phyloP scores from a whole-genome alignment of 1,284 basidiomycete genomes.

The Earliella scabrosa region DNA sequence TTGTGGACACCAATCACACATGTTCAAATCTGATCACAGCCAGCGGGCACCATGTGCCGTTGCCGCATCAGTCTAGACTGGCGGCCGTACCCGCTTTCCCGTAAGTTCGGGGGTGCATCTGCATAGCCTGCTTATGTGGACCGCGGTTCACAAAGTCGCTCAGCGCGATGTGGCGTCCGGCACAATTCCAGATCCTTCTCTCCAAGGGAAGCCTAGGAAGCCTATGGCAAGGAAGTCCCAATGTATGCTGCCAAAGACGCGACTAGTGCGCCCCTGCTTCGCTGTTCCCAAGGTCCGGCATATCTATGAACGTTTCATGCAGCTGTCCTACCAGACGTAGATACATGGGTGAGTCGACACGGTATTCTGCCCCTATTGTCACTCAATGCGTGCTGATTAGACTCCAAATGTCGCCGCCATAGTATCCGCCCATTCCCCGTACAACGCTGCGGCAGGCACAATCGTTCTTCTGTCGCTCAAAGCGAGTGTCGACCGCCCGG shows the following conservation, averaged over 20 bases:
- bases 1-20: slow-evolving; percentile 17
- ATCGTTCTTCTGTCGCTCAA: too few relatives aligned
- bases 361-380: not conserved
- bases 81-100: slow-evolving; percentile 9
- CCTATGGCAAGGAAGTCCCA: too few relatives aligned
- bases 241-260: not conserved
- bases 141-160: not conserved
- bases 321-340: too few relatives aligned
- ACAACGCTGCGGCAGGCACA: too few relatives aligned
- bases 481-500: too few relatives aligned
- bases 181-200: not conserved
- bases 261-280: not conserved
- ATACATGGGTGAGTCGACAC: not conserved
- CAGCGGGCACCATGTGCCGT: slow-evolving; percentile 5
- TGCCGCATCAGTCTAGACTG: not conserved
- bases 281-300: not conserved
- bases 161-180: slow-evolving; percentile 3
- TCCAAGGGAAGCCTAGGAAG: not conserved
- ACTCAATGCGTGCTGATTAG: too few relatives aligned
- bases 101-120: slow-evolving; percentile 3
- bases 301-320: not conserved
- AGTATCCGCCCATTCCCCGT: too few relatives aligned
- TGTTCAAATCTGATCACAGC: slow-evolving; percentile 3
- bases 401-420: too few relatives aligned
- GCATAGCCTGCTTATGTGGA: not conserved